Conservation (phyloP, 345 rosid genomes). For the Hevea brasiliensis region DNA sequence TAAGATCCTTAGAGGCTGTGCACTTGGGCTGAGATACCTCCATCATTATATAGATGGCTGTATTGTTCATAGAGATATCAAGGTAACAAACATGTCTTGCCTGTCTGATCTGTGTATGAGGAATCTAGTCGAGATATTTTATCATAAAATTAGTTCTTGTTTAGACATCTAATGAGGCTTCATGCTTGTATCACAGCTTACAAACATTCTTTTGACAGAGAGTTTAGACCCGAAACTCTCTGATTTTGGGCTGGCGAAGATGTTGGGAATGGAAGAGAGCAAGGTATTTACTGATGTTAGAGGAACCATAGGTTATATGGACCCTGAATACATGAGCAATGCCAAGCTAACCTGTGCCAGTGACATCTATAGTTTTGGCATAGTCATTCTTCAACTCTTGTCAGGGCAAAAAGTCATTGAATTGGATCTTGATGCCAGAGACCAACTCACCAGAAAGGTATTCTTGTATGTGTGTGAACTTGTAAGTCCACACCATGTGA, state of each 20-base stretch:
- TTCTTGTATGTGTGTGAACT: not conserved
- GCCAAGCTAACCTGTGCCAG: constrained; percentile 64
- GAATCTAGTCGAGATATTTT: too few species aligned
- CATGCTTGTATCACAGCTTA: constrained; percentile 40
- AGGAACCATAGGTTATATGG: constrained; percentile 77
- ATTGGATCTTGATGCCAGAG: constrained; percentile 59
- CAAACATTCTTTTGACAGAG: constrained; percentile 67
- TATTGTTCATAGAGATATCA: constrained; percentile 69
- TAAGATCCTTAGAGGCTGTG: constrained; percentile 55
- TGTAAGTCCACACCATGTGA: too few species aligned
- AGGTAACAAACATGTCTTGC: constrained; percentile 34
- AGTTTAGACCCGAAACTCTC: constrained; percentile 58
- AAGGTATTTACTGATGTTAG: constrained; percentile 74
- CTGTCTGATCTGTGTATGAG: too few species aligned
- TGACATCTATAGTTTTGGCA: constrained; percentile 70
- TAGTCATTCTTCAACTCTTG: constrained; percentile 58
- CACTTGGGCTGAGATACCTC: constrained; percentile 52
- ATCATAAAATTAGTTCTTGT: not conserved
- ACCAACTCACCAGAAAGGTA: constrained; percentile 70
- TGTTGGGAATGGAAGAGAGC: constrained; percentile 71
- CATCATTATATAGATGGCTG: constrained; percentile 61
- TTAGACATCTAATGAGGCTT: not conserved
- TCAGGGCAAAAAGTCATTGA: constrained; percentile 66
- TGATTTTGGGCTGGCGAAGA: constrained; percentile 65
- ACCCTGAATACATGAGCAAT: constrained; percentile 70